A percentile compares a stretch with the other conserved stretches of the same genome.
Conservation (phyloP, 768 basidiomycete genomes). For the Trametopsis cervina region DNA sequence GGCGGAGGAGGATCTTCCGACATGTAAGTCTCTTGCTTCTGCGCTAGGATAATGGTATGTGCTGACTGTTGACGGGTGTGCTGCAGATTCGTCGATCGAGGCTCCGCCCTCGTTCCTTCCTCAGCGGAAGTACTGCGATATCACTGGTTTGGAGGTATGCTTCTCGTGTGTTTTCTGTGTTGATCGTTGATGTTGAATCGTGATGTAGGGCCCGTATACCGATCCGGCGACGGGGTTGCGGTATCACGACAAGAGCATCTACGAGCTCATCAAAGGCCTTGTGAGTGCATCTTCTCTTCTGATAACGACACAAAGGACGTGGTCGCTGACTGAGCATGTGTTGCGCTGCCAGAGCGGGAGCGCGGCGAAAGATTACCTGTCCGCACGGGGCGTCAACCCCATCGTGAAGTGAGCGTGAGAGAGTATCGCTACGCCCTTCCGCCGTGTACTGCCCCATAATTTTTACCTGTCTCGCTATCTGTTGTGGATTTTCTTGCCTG, state of each 20-base stretch:
- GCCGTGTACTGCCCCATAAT: too few species aligned
- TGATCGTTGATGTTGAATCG: background rate
- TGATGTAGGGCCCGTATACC: constrained; percentile 81
- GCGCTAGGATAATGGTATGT: background rate
- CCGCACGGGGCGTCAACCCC: constrained; percentile 39
- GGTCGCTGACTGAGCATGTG: background rate
- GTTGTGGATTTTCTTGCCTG: too few species aligned
- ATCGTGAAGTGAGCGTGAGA: constrained; percentile 32
- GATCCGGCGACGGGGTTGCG: constrained; percentile 75
- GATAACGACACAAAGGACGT: too few species aligned
- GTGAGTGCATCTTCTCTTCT: constrained; percentile 30
- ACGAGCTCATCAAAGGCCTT: constrained; percentile 70
- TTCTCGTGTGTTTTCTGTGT: background rate
- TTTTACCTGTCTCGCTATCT: too few species aligned
- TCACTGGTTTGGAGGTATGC: constrained; percentile 73
- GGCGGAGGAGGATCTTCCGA: constrained; percentile 58
- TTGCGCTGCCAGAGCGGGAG: constrained; percentile 44
- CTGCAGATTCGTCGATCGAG: constrained; percentile 70
- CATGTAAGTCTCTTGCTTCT: constrained; percentile 42
- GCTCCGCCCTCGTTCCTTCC: constrained; percentile 79
- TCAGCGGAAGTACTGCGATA: constrained; percentile 75
- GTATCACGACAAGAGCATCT: constrained; percentile 84
- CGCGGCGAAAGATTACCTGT: constrained; percentile 70
- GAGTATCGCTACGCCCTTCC: too few species aligned
- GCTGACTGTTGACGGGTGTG: background rate